These are phyloP conservation scores for Phaeolepiota aurea DNA, from an alignment of 768 basidiomycete species.

Conservation along the genomic window DNA sequence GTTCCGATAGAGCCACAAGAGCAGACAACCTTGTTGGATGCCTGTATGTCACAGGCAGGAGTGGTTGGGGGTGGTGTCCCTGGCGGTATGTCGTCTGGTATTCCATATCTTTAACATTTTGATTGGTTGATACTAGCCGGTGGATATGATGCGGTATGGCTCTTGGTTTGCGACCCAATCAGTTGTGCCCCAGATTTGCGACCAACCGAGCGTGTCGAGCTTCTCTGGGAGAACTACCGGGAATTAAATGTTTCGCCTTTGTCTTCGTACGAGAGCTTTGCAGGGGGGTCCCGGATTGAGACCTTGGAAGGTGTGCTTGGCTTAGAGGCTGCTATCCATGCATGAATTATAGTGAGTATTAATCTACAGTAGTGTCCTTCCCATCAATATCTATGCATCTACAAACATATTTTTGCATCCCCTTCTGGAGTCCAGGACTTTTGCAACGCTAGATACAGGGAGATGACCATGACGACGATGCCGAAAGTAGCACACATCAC, in stretches of 20 bases:
- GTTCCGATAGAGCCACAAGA: conserved; percentile 89
- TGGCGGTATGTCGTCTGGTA: conserved; percentile 54
- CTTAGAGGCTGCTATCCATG: conserved; percentile 29
- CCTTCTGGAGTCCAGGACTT: conserved; percentile 76
- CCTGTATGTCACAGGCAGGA: conserved; percentile 69
- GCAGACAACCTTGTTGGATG: conserved; percentile 79
- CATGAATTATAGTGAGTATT: not conserved
- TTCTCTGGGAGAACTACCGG: conserved; percentile 57
- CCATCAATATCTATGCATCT: conserved; percentile 9
- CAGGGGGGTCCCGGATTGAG: conserved; percentile 60
- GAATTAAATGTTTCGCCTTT: conserved; percentile 66
- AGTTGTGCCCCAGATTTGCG: conserved; percentile 33
- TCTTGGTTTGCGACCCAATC: conserved; percentile 67
- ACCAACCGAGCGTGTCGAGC: conserved; percentile 56
- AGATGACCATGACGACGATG: conserved; percentile 65
- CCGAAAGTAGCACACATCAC: conserved; percentile 69
- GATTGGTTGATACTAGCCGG: conserved; percentile 52
- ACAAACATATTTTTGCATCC: conserved; percentile 60
- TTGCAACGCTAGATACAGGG: conserved; percentile 64
- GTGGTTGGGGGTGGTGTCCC: conserved; percentile 94
- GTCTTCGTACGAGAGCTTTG: conserved; percentile 59
- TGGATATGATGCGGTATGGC: conserved; percentile 95
- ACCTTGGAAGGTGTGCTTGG: conserved; percentile 47
- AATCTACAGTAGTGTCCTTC: conserved; percentile 1
- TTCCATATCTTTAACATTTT: not conserved